Evolutionary conservation across 2,329 filamentous ascomycete genomes (phyloP), one percentile per base, ranked within the genome.

Genomic region (Alternaria tenuissima): DNA sequence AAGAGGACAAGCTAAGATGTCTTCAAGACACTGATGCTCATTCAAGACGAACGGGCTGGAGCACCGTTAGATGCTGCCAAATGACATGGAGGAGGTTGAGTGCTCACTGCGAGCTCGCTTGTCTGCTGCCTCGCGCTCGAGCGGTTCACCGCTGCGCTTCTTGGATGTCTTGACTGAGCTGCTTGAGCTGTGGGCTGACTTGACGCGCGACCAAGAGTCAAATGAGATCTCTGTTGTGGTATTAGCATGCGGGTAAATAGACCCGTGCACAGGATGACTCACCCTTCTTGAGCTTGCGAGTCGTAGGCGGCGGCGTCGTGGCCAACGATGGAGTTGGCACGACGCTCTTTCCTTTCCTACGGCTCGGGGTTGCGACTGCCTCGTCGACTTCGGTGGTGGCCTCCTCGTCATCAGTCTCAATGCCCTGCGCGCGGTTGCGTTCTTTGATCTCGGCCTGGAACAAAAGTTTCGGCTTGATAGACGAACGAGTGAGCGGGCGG

Each of bases 391-490:
- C 85, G 5, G 85, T 87, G 16, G 81, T 69, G 1, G 82, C 84
- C 74, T 87, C 86, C 38, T 91, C 88, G 54, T 88, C 87, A 52
- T 88, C 84, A 2, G 82, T 76, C 5, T 75, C 73, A 2, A 71
- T 71, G 46, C 74, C 72, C 28, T 80, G 74, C 57, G 80, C 78
- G 24, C 78, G 77, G 51, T 78, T 68, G 72, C 78, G 68, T 74
- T 81, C 74, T 61, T 83, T 76, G 66, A 83, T 83, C 63, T 81
- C 81, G 41, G 80, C 78, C 4, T 88, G 87, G 79, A 92, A 94
- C 7, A 94, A 84, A 8, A 92, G 85, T 34, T 89, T 87, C 14
- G 91, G 91, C 78, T 91, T 89, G 74, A 93, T 84, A 1, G 86
- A 82, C n/a, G 89, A 88, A 59, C 90, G 88, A 24, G 89, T 90